Percentiles rank a stretch among this genome's conserved stretches.
Evolutionary conservation across 2,329 filamentous ascomycete species (phyloP).

Genomic region (Purpureocillium lavendulum): DNA sequence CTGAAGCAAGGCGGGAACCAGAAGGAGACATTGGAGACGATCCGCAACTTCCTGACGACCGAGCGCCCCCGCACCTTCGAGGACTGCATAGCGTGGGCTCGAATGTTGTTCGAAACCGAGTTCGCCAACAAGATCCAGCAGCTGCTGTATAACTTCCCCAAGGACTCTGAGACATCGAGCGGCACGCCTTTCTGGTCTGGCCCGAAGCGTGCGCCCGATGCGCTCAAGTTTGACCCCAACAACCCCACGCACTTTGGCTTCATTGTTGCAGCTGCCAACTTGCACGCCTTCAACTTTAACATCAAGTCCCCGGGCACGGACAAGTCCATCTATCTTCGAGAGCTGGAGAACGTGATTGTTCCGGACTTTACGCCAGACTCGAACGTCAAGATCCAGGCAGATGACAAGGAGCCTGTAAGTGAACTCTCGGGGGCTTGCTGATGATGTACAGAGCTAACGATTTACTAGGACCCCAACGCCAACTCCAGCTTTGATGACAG

Average conservation of each 20-base stretch:
- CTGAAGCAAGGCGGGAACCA: constrained; percentile 92
- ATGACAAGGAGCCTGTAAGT: constrained; percentile 78
- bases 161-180: constrained; percentile 79
- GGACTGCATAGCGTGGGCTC: constrained; percentile 94
- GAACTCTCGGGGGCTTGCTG: neutral
- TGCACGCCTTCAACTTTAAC: constrained; percentile 96
- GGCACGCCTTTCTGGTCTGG: constrained; percentile 97
- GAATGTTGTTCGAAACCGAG: constrained; percentile 88
- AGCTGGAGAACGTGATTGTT: constrained; percentile 87
- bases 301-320: constrained; percentile 73
- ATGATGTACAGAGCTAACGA: neutral
- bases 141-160: constrained; percentile 93
- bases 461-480: constrained; percentile 67
- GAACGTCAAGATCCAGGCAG: constrained; percentile 91
- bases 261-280: constrained; percentile 77
- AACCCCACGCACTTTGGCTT: constrained; percentile 86
- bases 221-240: constrained; percentile 77
- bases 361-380: constrained; percentile 89
- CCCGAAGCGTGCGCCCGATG: constrained; percentile 89
- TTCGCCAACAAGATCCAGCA: constrained; percentile 97
- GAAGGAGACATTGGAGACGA: constrained; percentile 83
- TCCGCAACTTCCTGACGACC: constrained; percentile 83
- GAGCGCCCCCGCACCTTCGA: constrained; percentile 90
- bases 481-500: constrained; percentile 57
- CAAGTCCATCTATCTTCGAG: constrained; percentile 64